phyloP scores from a whole-genome alignment of 2,329 filamentous ascomycete genomes.

The Arthrobotrys entomopaga region DNA sequence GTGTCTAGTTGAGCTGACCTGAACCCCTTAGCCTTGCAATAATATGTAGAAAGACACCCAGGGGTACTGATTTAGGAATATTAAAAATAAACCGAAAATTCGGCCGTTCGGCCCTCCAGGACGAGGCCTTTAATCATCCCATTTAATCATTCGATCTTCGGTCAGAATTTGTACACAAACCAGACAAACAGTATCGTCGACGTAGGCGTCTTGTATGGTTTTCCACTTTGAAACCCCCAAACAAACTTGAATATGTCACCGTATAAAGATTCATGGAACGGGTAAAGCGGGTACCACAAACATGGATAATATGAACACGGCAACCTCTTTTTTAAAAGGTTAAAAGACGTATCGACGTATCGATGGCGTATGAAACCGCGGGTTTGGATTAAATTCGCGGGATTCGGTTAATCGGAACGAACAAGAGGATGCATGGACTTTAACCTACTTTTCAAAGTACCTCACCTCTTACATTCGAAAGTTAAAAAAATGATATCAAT shows the following conservation, averaged over 20 bases:
- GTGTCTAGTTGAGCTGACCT: too few relatives aligned
- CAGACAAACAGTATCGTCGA: slow-evolving; percentile 15
- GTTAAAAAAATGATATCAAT: slow-evolving; percentile 10
- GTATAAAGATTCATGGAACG: slow-evolving; percentile 4
- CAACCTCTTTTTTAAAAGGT: slow-evolving; percentile 8
- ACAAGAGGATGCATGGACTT: neutral
- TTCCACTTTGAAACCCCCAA: too few relatives aligned
- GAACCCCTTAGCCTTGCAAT: too few relatives aligned
- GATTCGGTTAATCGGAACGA: neutral
- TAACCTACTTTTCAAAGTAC: neutral
- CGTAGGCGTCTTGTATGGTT: too few relatives aligned
- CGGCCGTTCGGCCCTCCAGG: slow-evolving; percentile 19
- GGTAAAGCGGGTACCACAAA: slow-evolving; percentile 42
- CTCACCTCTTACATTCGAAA: too few relatives aligned
- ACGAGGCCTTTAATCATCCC: neutral
- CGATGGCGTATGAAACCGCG: slow-evolving; percentile 39
- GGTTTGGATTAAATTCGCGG: neutral
- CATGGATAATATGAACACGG: slow-evolving; percentile 38
- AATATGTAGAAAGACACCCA: too few relatives aligned
- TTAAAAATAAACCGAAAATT: neutral
- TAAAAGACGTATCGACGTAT: slow-evolving; percentile 11
- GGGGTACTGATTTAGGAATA: too few relatives aligned
- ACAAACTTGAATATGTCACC: too few relatives aligned
- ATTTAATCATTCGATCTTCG: slow-evolving; percentile 25
- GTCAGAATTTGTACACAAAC: slow-evolving; percentile 24